Percentiles rank a stretch among this genome's conserved stretches.
These are phyloP conservation scores for Botrytis tulipae DNA, from an alignment of 2,329 filamentous ascomycete species.

Conservation along the genomic window DNA sequence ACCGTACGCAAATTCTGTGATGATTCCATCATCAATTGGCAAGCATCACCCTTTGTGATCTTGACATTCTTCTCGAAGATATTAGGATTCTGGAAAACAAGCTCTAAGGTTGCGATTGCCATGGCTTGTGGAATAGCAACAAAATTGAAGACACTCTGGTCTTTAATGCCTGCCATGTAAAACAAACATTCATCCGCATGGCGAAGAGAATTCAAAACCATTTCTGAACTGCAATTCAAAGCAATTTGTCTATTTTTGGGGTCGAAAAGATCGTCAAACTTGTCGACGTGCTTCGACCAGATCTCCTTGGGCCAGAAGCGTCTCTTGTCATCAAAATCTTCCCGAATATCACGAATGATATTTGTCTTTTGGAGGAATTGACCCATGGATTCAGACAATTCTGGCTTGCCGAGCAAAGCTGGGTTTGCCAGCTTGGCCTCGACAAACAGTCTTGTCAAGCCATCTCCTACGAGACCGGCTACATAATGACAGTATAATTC, in stretches of 20 bases:
- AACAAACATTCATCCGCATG: slow-evolving; percentile 93
- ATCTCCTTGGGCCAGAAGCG: slow-evolving; percentile 96
- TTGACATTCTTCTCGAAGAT: slow-evolving; percentile 90
- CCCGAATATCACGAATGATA: slow-evolving; percentile 92
- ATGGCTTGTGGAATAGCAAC: slow-evolving; percentile 94
- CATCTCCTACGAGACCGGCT: slow-evolving; percentile 96
- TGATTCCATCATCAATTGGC: slow-evolving; percentile 85
- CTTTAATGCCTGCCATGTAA: slow-evolving; percentile 91
- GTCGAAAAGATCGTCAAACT: slow-evolving; percentile 87
- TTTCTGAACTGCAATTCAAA: slow-evolving; percentile 83
- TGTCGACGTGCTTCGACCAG: slow-evolving; percentile 91
- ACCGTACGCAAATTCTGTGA: slow-evolving; percentile 84
- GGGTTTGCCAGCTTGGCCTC: slow-evolving; percentile 83
- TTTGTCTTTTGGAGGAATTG: slow-evolving; percentile 98
- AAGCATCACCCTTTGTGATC: slow-evolving; percentile 93
- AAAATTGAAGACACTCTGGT: slow-evolving; percentile 99
- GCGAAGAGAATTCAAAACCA: slow-evolving; percentile 86
- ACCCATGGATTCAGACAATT: slow-evolving; percentile 92
- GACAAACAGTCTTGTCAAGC: slow-evolving; percentile 86
- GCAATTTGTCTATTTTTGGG: slow-evolving; percentile 75
- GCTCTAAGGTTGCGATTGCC: slow-evolving; percentile 92
- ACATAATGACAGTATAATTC: slow-evolving; percentile 98
- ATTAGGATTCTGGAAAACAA: slow-evolving; percentile 85
- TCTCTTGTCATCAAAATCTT: slow-evolving; percentile 83
- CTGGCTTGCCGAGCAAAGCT: slow-evolving; percentile 71